phyloP scores from a whole-genome alignment of 257 asterid genomes.

The Cinchona pubescens region DNA sequence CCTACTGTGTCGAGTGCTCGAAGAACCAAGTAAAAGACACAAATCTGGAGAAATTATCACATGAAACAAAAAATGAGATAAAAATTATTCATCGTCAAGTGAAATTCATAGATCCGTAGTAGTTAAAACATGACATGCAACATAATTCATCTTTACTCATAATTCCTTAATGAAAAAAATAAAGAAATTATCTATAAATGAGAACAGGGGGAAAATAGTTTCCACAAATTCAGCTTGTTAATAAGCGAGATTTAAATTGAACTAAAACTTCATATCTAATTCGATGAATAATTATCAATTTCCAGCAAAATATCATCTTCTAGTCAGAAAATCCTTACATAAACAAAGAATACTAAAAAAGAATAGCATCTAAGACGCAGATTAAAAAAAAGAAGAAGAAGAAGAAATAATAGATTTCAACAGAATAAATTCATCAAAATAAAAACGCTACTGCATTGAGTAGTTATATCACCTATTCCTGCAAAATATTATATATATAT shows the following conservation, averaged over 20 bases:
- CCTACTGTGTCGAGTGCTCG: constrained; percentile 99
- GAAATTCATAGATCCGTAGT: not conserved
- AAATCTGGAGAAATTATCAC: constrained; percentile 42
- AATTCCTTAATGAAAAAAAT: not conserved
- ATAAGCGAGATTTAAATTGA: not conserved
- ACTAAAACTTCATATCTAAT: not conserved
- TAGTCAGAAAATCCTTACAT: not conserved
- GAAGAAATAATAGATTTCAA: not conserved
- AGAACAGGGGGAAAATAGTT: not conserved
- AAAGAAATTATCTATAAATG: not conserved
- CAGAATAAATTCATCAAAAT: not conserved
- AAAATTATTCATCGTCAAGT: not conserved
- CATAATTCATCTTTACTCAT: not conserved
- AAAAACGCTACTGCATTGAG: not conserved
- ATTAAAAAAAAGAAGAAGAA: too few relatives aligned
- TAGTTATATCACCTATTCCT: not conserved
- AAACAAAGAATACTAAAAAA: too few relatives aligned
- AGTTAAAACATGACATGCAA: too few relatives aligned
- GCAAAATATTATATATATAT: too few relatives aligned
- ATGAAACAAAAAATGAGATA: not conserved
- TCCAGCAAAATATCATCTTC: not conserved
- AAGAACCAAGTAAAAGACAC: constrained; percentile 96
- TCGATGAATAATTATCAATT: not conserved
- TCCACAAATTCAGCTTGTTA: not conserved
- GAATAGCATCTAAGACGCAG: too few relatives aligned